phyloP scores from a whole-genome alignment of 805 yeast genomes.

The Cyberlindnera mississippiensis region DNA sequence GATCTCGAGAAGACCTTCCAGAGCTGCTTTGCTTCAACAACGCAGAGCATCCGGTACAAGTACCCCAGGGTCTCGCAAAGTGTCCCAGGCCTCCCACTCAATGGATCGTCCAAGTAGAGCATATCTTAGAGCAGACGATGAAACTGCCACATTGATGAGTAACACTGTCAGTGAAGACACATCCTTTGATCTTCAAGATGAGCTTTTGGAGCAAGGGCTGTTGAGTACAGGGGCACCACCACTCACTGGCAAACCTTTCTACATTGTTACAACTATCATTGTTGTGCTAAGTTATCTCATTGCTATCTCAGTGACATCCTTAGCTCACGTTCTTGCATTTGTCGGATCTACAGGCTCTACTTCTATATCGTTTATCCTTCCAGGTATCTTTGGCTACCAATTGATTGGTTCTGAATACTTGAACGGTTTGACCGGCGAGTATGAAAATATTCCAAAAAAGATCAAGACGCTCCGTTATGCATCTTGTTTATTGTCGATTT shows the following conservation, averaged over 20 bases:
- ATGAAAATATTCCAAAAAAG: slow-evolving; percentile 28
- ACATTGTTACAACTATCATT: slow-evolving; percentile 47
- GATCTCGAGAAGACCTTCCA: slow-evolving; percentile 22
- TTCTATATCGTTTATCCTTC: slow-evolving; percentile 83
- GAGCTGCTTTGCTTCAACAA: slow-evolving; percentile 13
- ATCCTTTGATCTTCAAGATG: slow-evolving; percentile 25
- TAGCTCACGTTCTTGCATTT: slow-evolving; percentile 77
- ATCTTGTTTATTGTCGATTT: slow-evolving; percentile 37
- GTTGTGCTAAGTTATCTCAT: slow-evolving; percentile 54
- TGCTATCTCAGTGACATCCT: slow-evolving; percentile 65
- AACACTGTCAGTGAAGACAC: slow-evolving; percentile 3
- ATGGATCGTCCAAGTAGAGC: slow-evolving; percentile 6
- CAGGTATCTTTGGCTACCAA: slow-evolving; percentile 81
- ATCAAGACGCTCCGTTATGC: slow-evolving; percentile 30
- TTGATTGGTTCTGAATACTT: slow-evolving; percentile 50
- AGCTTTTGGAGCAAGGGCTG: slow-evolving; percentile 30
- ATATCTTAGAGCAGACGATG: slow-evolving; percentile 3
- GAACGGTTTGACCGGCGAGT: slow-evolving; percentile 28
- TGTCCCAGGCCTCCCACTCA: slow-evolving; percentile 9
- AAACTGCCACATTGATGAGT: slow-evolving; percentile 6
- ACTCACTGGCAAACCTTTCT: slow-evolving; percentile 37
- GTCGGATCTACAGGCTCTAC: slow-evolving; percentile 96
- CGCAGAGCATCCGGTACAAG: slow-evolving; percentile 11
- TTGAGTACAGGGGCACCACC: slow-evolving; percentile 23
- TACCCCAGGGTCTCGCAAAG: slow-evolving; percentile 8